Evolutionary conservation across 768 basidiomycete species (phyloP).

Genomic region (Mycena indigotica): DNA sequence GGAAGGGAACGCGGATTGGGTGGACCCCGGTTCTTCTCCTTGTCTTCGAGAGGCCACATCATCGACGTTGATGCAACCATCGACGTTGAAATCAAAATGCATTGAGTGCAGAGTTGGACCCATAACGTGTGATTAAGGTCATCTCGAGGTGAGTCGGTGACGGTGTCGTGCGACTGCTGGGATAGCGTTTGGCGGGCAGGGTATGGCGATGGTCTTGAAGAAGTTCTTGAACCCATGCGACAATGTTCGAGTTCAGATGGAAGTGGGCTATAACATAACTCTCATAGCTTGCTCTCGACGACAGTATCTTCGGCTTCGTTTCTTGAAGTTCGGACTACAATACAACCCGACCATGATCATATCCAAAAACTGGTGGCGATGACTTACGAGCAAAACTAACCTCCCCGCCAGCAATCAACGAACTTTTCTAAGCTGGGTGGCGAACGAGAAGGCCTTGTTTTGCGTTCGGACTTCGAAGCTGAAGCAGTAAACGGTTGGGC

Average conservation of each 20-base stretch:
- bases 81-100: conserved; percentile 44
- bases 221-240: conserved; percentile 65
- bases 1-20: conserved; percentile 52
- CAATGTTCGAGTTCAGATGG: conserved; percentile 68
- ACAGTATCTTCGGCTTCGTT: conserved; percentile 71
- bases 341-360: conserved; percentile 21
- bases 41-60: conserved; percentile 36
- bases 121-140: conserved; percentile 24
- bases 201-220: conserved; percentile 75
- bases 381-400: conserved; percentile 56
- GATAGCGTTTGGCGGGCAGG: conserved; percentile 51
- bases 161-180: conserved; percentile 42
- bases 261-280: conserved; percentile 73
- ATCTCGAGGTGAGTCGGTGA: conserved; percentile 22
- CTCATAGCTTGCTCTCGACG: conserved; percentile 63
- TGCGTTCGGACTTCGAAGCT: conserved; percentile 61
- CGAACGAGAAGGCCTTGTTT: conserved; percentile 62
- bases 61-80: conserved; percentile 45
- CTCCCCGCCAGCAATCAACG: conserved; percentile 66
- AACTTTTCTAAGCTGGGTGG: conserved; percentile 68
- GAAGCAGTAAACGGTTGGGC: conserved; percentile 71
- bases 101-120: conserved; percentile 43
- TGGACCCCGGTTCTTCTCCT: conserved; percentile 39
- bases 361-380: not conserved
- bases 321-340: conserved; percentile 54